Base-by-base conservation (phyloP, 768 basidiomycete species). In the Gloeopeniophorella convolvens region DNA sequence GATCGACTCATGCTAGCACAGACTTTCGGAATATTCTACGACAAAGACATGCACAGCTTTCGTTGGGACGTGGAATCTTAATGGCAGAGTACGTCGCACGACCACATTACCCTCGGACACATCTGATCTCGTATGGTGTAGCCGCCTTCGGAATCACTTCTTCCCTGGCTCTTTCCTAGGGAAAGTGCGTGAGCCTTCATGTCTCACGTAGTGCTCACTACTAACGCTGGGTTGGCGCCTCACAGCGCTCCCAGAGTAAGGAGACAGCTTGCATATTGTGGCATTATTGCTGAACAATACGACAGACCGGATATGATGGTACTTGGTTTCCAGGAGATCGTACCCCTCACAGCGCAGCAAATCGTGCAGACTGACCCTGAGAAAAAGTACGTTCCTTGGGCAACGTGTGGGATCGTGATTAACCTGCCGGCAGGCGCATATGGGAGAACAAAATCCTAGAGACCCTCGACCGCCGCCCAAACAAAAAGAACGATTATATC, bases 361-460 rank as follows among this genome's bases (percentile, higher is more conserved):
- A 97, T 99, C 35, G 75, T 97, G 13, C 93, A 96, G 65, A 85
- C 93, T 5, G 94, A 97, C 66, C 92, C 94, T 1, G 91, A 92
- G 63, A 93, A 91, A 69, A 78, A 80, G 90, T 85, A 45, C 20
- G 71, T 45, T n/a, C 10, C 10, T 28, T n/a, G 12, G 40, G 40
- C 21, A 32, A 31, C 31, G 40, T 5, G 40, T 33, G 18, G 16
- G 34, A n/a, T 32, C 9, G 16, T 9, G 50, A 23, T 50, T 30
- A 11, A 26, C 37, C 5, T 16, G 27, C 18, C 11, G 13, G 26
- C 27, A 97, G 94, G 50, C 83, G 83, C 3, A 65, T 85, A 45
- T 98, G 95, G 93, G 95, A 97, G 66, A 71, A 70, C 15, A 80
- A 78, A 59, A 83, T 97, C 43, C 69, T 89, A 59, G 83, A 92